Base-by-base conservation (phyloP, 257 asterid genomes). In the Capsicum baccatum region DNA sequence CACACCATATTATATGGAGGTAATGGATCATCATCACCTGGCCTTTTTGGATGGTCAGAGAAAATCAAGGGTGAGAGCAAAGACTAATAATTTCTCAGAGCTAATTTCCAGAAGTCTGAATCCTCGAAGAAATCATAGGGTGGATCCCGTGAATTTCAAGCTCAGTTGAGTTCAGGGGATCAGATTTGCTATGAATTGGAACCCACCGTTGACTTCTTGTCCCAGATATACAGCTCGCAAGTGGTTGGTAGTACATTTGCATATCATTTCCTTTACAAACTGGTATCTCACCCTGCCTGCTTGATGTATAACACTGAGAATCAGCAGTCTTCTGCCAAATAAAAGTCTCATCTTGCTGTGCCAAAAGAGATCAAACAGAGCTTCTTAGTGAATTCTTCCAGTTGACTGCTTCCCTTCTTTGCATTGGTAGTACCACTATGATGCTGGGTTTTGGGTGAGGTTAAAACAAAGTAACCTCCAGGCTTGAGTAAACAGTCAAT, bases 291-390 rank as follows among this genome's bases (percentile, higher is more conserved):
- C 33, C 33, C 33, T 26, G 33, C 33, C 33, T 26, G 33, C 33
- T 26, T 26, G 33, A 26, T 26, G 33, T 26, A 26, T 26, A 26
- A 26, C 33, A 26, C 33, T 26, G 33, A 26, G 33, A 26, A 26
- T 26, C 33, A 26, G 33, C 33, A 26, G 33, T 1, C 33, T 26
- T 26, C 33, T 26, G 33, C 33, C 33, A 26, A 26, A 26, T 26
- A 26, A 26, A 26, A 26, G 33, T 26, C 33, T 26, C 33, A 70
- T 95, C 99, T 88, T 92, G 94, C 88, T 91, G 93, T 15, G 91
- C 94, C 89, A 94, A 81, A 85, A 92, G 91, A 86, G 85, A 88
- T 98, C 98, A 96, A 96, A 86, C 99, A 96, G 64, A 93, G 88
- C 70, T 91, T 94, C 79, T 81, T 87, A 47, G 94, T 85, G 88